Base-by-base conservation (phyloP, 2,329 filamentous ascomycete species). In the Xylaria sp. region DNA sequence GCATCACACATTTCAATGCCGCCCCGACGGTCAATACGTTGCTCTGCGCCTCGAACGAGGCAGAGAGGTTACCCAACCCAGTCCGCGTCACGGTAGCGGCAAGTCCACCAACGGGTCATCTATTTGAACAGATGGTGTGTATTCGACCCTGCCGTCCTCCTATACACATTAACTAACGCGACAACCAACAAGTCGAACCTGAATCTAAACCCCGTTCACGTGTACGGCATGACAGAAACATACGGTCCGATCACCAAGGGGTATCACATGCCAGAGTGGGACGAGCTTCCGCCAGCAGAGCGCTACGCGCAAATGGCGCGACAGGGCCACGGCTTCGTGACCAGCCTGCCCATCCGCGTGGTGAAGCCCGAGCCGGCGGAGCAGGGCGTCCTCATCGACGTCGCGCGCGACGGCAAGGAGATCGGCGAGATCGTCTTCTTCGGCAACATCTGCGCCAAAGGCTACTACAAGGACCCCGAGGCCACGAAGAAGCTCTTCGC, bases 201-300 rank as follows among this genome's bases (percentile, higher is more conserved):
- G 8, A 99, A 99, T 77, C 86, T 99, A 8, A 87, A 91, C 25
- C 96, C 96, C 0, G 93, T 98, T 0, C 96, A 99, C 78, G 94
- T 97, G 8, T 99, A 99, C 79, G 96, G 96, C 47, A 80, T 92
- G 81, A 91, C 89, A 1, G 88, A 98, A 82, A 98, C 95, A 0
- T 98, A 98, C 76, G 96, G 96, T 0, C 96, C 96, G 10, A 95
- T 98, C 69, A 98, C 94, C 1, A 97, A 97, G 79, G 93, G 94
- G 10, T 99, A 99, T 76, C 85, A 91, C 65, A 87, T 98, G 82
- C 93, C 94, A 0, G 85, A 87, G 35, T 99, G 96, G 96, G 90
- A 96, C n/a, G 76, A 79, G 0, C 84, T 98, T 0, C 87, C 92
- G 0, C 72, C 83, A 4, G 89, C 92, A 32, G 93, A 98, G 70